Percentiles rank a stretch among this genome's conserved stretches.
phyloP scores from a whole-genome alignment of 2,329 filamentous ascomycete genomes.

The Fusarium nelsonii region DNA sequence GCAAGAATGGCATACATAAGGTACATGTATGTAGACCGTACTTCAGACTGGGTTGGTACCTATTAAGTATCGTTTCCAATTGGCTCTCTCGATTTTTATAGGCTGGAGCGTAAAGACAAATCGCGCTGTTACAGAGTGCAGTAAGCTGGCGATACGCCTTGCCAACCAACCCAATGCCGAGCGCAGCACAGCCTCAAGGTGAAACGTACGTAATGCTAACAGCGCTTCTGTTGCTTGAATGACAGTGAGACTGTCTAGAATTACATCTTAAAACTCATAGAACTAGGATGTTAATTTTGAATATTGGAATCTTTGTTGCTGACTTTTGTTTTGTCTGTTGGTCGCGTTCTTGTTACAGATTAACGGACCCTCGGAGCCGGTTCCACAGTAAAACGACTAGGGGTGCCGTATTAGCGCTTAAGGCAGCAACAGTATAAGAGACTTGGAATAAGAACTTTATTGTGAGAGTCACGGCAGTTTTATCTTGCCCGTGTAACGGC shows the following conservation, averaged over 20 bases:
- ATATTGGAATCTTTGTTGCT: neutral
- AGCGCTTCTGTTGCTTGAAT: neutral
- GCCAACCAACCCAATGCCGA: neutral
- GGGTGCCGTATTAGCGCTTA: slow-evolving; percentile 1
- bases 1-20: too few relatives aligned
- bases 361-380: slow-evolving; percentile 36
- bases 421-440: neutral
- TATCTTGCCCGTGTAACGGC: neutral
- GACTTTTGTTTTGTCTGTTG: neutral
- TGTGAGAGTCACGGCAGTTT: neutral
- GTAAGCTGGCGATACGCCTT: slow-evolving; percentile 7
- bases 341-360: slow-evolving; percentile 7
- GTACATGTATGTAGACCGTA: too few relatives aligned
- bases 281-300: neutral
- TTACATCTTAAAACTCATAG: accelerated
- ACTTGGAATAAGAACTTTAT: neutral
- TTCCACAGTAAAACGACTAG: slow-evolving; percentile 21
- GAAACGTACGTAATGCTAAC: slow-evolving; percentile 9
- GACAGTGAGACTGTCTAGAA: neutral
- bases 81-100: neutral
- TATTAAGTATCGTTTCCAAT: neutral
- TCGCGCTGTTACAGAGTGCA: neutral
- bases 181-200: slow-evolving; percentile 19
- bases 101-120: neutral
- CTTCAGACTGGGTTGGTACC: too few relatives aligned